phyloP scores from a whole-genome alignment of 345 rosid genomes.

The Triadica sebifera region DNA sequence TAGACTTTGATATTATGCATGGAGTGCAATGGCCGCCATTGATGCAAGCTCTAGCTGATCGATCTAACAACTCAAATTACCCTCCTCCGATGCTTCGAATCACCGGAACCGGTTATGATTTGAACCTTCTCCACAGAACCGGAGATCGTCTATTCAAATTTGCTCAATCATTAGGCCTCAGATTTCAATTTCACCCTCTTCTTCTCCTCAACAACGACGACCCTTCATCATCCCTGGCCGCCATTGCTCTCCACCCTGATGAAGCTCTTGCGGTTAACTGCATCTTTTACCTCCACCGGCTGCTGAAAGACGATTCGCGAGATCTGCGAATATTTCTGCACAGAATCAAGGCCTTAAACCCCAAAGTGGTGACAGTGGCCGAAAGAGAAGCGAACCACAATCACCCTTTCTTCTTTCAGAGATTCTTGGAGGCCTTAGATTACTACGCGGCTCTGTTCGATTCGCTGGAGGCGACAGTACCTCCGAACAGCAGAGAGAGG shows the following conservation, averaged over 20 bases:
- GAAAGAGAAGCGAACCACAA: conserved; percentile 81
- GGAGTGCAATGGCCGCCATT: conserved; percentile 99
- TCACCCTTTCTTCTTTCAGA: conserved; percentile 57
- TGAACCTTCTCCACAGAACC: conserved; percentile 54
- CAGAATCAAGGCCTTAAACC: conserved; percentile 62
- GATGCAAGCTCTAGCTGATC: conserved; percentile 90
- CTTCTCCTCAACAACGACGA: conserved; percentile 53
- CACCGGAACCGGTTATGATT: conserved; percentile 79
- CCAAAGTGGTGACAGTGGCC: conserved; percentile 71
- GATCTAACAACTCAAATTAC: conserved; percentile 34
- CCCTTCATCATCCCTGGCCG: conserved; percentile 41
- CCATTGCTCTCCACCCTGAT: conserved; percentile 50
- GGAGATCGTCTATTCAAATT: conserved; percentile 83
- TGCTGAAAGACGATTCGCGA: conserved; percentile 48
- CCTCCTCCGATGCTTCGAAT: conserved; percentile 74
- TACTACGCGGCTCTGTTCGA: conserved; percentile 73
- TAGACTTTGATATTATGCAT: conserved; percentile 93
- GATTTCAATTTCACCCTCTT: conserved; percentile 75
- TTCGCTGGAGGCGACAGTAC: conserved; percentile 88
- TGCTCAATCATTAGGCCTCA: conserved; percentile 75
- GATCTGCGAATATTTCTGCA: conserved; percentile 54
- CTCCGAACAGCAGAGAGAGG: conserved; percentile 84
- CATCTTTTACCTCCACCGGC: conserved; percentile 61
- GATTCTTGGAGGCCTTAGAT: conserved; percentile 80
- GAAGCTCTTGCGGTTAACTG: conserved; percentile 81